Evolutionary conservation across 345 rosid genomes (phyloP).

Genomic region (Litchi chinensis): DNA sequence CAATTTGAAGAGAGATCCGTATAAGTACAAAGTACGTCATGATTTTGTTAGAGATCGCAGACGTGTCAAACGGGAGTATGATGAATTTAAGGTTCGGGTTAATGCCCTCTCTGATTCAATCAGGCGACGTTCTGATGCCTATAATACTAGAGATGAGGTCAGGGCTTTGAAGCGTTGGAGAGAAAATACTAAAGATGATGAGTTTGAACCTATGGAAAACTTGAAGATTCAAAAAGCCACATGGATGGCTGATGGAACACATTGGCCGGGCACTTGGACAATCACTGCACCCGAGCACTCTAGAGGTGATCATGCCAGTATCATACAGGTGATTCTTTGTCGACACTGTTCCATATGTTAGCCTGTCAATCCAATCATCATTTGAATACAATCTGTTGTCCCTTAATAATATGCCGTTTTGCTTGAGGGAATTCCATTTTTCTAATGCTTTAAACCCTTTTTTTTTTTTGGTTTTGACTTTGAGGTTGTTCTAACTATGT

Average conservation of each 20-base stretch:
- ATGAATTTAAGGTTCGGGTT: constrained; percentile 78
- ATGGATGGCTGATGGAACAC: constrained; percentile 86
- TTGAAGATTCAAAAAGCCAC: constrained; percentile 75
- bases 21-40: constrained; percentile 60
- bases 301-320: constrained; percentile 78
- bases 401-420: neutral
- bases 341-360: neutral
- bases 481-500: neutral
- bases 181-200: constrained; percentile 41
- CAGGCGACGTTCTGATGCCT: constrained; percentile 75
- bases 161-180: constrained; percentile 67
- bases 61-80: constrained; percentile 71
- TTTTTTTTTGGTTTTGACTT: neutral
- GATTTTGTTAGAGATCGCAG: constrained; percentile 82
- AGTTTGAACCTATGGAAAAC: constrained; percentile 40
- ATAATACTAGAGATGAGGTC: constrained; percentile 67
- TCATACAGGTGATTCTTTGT: constrained; percentile 57
- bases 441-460: neutral
- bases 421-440: neutral
- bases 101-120: constrained; percentile 72
- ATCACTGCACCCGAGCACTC: constrained; percentile 58
- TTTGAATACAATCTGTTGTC: neutral
- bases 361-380: neutral
- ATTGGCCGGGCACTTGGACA: constrained; percentile 88
- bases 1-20: constrained; percentile 71